Conservation (phyloP, 305 asterid genomes). For the Ajuga reptans region DNA sequence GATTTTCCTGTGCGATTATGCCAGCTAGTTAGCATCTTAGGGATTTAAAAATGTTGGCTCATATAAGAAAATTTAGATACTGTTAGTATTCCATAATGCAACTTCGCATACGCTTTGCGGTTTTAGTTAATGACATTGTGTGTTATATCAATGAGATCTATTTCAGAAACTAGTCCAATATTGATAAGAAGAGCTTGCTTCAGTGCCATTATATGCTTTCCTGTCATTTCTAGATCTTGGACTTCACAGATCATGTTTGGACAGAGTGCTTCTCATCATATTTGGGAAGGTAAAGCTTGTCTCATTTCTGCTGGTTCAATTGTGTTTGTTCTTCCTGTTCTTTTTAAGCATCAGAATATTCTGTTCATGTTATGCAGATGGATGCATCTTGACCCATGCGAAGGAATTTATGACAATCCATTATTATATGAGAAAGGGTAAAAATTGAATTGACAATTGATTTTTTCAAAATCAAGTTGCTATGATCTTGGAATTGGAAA, state of each 20-base stretch:
- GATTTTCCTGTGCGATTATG: neutral
- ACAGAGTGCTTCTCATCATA: slow-evolving; percentile 83
- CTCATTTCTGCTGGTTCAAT: slow-evolving; percentile 16
- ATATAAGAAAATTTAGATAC: neutral
- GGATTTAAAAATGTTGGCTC: neutral
- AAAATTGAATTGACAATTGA: slow-evolving; percentile 12
- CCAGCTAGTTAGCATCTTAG: neutral
- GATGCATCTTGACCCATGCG: slow-evolving; percentile 99
- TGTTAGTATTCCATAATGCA: neutral
- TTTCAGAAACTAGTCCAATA: neutral
- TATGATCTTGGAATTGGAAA: slow-evolving; percentile 13
- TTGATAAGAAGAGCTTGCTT: slow-evolving; percentile 7
- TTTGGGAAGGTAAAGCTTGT: slow-evolving; percentile 58
- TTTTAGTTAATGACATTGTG: neutral
- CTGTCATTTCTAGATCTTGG: slow-evolving; percentile 50
- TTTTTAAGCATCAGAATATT: slow-evolving; percentile 15
- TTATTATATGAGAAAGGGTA: slow-evolving; percentile 94
- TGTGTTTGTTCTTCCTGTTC: slow-evolving; percentile 1
- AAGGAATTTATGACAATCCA: slow-evolving; percentile 86
- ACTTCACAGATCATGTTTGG: slow-evolving; percentile 96
- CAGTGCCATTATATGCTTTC: slow-evolving; percentile 18
- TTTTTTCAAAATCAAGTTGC: slow-evolving; percentile 15
- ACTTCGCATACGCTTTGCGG: neutral
- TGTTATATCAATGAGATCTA: neutral
- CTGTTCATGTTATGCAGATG: slow-evolving; percentile 53